Evolutionary conservation across 2,329 filamentous ascomycete genomes (phyloP).

Genomic region (Kalaharituber pfeilii): DNA sequence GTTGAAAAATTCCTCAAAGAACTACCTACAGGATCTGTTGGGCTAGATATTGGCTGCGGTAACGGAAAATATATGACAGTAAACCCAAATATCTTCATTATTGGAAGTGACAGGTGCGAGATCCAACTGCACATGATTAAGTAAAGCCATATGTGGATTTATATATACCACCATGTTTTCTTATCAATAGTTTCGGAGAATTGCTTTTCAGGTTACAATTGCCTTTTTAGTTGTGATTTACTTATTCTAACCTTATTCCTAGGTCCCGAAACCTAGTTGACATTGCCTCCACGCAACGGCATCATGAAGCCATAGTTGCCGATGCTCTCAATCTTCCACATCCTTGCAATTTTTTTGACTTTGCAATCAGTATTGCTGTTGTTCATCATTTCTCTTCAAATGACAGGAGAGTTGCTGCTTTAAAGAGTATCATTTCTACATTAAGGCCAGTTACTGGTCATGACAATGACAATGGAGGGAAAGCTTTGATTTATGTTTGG

Average conservation of each 20-base stretch:
- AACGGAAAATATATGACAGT: slow-evolving; percentile 90
- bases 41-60: slow-evolving; percentile 83
- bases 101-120: slow-evolving; percentile 67
- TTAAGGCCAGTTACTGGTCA: slow-evolving; percentile 28
- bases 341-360: slow-evolving; percentile 50
- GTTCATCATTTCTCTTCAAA: slow-evolving; percentile 80
- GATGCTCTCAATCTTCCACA: slow-evolving; percentile 76
- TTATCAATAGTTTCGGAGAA: not conserved
- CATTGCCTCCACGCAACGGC: slow-evolving; percentile 39
- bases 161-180: not conserved
- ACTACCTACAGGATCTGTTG: slow-evolving; percentile 52
- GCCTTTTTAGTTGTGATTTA: not conserved
- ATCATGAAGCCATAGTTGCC: slow-evolving; percentile 56
- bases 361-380: slow-evolving; percentile 85
- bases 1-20: slow-evolving; percentile 59
- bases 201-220: not conserved
- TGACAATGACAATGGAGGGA: slow-evolving; percentile 34
- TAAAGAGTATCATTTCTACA: slow-evolving; percentile 52
- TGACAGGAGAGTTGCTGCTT: slow-evolving; percentile 52
- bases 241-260: slow-evolving; percentile 6
- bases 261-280: slow-evolving; percentile 42
- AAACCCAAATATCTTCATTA: slow-evolving; percentile 57
- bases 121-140: slow-evolving; percentile 26
- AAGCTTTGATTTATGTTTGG: slow-evolving; percentile 79
- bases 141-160: not conserved